Base-by-base conservation (phyloP, 2,329 filamentous ascomycete species). In the Neoascochyta sp. region DNA sequence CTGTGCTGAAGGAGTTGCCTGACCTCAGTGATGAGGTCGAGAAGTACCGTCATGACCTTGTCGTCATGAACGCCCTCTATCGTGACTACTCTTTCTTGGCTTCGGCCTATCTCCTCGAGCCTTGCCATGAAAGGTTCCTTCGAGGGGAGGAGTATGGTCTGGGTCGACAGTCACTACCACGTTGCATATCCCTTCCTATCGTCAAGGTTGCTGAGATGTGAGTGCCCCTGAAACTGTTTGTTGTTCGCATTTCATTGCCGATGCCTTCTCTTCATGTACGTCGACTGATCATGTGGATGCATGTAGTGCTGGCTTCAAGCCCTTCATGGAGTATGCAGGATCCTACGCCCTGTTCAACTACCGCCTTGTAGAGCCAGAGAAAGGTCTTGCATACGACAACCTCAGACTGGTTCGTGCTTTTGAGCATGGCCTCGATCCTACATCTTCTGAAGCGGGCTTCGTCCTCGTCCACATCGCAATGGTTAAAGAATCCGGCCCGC, bases 381-480 rank as follows among this genome's bases (percentile, higher is more conserved):
- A 70, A 34, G 75, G 75, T 13, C 60, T 74, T 10, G 64, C 68
- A 9, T 80, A 81, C 46, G 62, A 68, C 21, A 80, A 80, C 68
- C 72, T 95, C 14, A 83, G 87, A 8, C 78, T 95, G 17, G 81
- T 95, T 55, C 85, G 90, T 19, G 90, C 87, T 14, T 96, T 95
- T 52, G 89, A 95, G 66, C 78, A 83, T 50, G 90, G 90, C 9
- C 78, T 95, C 7, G 85, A 95, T 60, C 85, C 85, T 1, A 75
- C 74, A 17, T 93, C 86, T 3, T 95, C 88, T 6, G 90, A 95
- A 63, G 90, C 90, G 1, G 90, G 90, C 27, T 95, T 96, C 60
- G 87, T 95, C n/a, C 76, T 95, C 9, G 89, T 92, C 4, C 90
- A 95, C 62, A 81, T 96, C 29, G 87, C 93, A 64, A 96, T 95